These are phyloP conservation scores for Solanum etuberosum DNA, from an alignment of 257 asterid species.

Conservation along the genomic window DNA sequence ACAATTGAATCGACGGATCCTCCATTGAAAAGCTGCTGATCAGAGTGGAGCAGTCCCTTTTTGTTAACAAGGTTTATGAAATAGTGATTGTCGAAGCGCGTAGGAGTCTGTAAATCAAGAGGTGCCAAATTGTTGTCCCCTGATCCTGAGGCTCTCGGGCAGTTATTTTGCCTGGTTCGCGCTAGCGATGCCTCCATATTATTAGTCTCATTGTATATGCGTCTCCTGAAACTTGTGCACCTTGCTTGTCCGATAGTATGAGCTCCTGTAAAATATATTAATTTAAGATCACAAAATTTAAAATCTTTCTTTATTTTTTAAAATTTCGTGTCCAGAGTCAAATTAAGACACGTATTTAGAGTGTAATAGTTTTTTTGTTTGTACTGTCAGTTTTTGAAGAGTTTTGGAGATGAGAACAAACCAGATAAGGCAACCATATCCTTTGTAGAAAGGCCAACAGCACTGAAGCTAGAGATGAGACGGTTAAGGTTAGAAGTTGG, in stretches of 20 bases:
- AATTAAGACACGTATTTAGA: too few species aligned
- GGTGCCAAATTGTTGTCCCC: conserved; percentile 91
- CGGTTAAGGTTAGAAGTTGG: conserved; percentile 68
- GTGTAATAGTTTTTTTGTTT: too few species aligned
- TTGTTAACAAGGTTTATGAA: conserved; percentile 43
- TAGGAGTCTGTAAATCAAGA: conserved; percentile 53
- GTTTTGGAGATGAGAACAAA: neutral
- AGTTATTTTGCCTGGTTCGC: conserved; percentile 29
- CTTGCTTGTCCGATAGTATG: conserved; percentile 91
- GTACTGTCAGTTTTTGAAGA: neutral
- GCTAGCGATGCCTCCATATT: conserved; percentile 45
- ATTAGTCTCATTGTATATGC: conserved; percentile 65
- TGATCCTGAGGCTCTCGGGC: conserved; percentile 46
- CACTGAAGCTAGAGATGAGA: conserved; percentile 46
- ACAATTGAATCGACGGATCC: conserved; percentile 55
- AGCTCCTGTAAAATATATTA: conserved; percentile 26
- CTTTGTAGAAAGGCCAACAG: conserved; percentile 60
- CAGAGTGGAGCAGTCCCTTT: conserved; percentile 84
- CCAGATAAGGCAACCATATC: conserved; percentile 83
- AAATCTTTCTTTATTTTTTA: too few species aligned
- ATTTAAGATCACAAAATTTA: too few species aligned
- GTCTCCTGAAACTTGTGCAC: conserved; percentile 71
- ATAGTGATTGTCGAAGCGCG: conserved; percentile 57
- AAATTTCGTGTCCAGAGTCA: too few species aligned
- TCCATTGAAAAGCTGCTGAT: conserved; percentile 68